Conservation (phyloP, 148 eudicot species). For the Persicaria maculosa region DNA sequence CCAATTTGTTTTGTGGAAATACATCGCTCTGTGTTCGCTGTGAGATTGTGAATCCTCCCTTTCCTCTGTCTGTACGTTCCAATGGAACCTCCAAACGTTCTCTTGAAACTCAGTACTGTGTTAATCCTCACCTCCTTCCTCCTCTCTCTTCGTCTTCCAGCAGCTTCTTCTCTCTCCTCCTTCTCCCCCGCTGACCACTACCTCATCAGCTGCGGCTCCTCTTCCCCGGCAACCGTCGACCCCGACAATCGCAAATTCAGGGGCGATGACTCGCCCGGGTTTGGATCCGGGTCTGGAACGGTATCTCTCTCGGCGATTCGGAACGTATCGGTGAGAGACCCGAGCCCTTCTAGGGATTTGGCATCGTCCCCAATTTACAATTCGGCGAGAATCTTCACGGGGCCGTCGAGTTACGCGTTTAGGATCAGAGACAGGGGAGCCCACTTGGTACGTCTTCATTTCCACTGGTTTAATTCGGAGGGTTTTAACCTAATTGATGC, state of each 20-base stretch:
- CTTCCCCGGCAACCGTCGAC: slow-evolving; percentile 28
- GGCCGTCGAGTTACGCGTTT: slow-evolving; percentile 42
- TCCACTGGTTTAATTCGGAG: slow-evolving; percentile 24
- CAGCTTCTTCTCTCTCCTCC: slow-evolving; percentile 25
- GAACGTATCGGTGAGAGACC: slow-evolving; percentile 22
- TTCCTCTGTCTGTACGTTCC: background rate
- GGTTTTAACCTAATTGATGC: slow-evolving; percentile 25
- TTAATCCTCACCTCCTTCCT: slow-evolving; percentile 22
- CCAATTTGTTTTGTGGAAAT: too few species aligned
- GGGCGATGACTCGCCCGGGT: slow-evolving; percentile 29
- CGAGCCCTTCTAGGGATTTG: slow-evolving; percentile 16
- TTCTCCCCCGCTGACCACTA: slow-evolving; percentile 58
- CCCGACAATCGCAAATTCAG: slow-evolving; percentile 42
- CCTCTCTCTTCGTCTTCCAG: slow-evolving; percentile 19
- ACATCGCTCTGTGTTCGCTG: too few species aligned
- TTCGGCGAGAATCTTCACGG: slow-evolving; percentile 50
- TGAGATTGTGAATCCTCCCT: background rate
- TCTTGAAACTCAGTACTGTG: background rate
- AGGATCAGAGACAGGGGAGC: slow-evolving; percentile 41
- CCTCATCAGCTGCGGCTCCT: slow-evolving; percentile 67
- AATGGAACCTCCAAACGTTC: background rate
- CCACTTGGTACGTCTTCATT: slow-evolving; percentile 74
- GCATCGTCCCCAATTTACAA: slow-evolving; percentile 35
- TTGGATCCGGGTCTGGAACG: slow-evolving; percentile 21
- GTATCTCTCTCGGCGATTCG: slow-evolving; percentile 26